Evolutionary conservation across 2,329 filamentous ascomycete species (phyloP), one percentile per base, ranked within the genome.

Genomic region (Phyllosticta capitalensis): DNA sequence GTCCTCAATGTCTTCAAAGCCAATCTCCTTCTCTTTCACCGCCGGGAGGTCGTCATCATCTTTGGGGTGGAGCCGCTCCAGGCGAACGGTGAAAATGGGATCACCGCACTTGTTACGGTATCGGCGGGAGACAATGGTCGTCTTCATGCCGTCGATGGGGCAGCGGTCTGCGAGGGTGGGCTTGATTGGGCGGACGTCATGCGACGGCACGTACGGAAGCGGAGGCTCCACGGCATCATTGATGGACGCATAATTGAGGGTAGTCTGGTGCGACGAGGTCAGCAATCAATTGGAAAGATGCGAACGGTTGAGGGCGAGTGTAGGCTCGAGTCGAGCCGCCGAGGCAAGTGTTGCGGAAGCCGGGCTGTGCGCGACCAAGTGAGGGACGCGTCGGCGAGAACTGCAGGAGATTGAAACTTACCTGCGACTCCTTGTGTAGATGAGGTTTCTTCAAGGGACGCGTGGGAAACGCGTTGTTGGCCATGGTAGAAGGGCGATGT

Each of bases 81-180:
- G 9, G 20, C 58, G 52, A 20, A 59, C 52, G 21, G 38, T 52
- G 48, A 55, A 59, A 14, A 59, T n/a, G 21, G 52, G 52, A 26
- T 59, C 52, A 3, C 52, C 56, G 38, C 51, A 49, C 1, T 17
- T 14, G 33, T 50, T 7, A 22, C 54, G 51, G 52, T 54, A 59
- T 5, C 24, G 30, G 33, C 56, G 51, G 10, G 51, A 54, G 7
- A 59, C 14, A 9, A 59, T 30, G 26, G 26, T 10, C 1, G 28
- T 17, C 52, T 28, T 30, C 24, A 38, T 26, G 21, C 9, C 24
- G 2, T 24, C 24, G 52, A 59, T 52, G 20, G 58, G 58, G 19
- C 33, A 30, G 12, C 6, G 17, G 9, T 38, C n/a, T 4, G 56
- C 22, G n/a, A 30, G 56, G n/a, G 56, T 59, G 33, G 56, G 52